Evolutionary conservation across 1,284 basidiomycete species (phyloP).

Genomic region (Agroathelia rolfsii): DNA sequence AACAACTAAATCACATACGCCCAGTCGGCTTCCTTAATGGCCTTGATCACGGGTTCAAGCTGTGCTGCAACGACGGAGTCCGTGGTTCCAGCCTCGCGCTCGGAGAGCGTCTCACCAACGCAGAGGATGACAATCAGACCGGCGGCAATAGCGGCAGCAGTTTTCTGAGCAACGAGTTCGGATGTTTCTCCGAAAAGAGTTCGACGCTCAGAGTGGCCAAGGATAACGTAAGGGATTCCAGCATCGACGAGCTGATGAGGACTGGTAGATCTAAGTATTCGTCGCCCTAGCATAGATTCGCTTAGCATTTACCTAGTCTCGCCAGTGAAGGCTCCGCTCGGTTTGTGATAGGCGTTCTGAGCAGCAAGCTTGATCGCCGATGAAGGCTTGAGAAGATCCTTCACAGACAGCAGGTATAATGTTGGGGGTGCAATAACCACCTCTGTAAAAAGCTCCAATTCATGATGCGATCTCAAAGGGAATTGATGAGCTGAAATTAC

Average conservation of each 20-base stretch:
- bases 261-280: conserved; percentile 25
- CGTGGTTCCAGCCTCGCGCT: conserved; percentile 81
- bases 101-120: conserved; percentile 87
- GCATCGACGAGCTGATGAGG: conserved; percentile 81
- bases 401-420: conserved; percentile 70
- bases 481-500: conserved; percentile 30
- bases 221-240: conserved; percentile 84
- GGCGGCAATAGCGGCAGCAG: conserved; percentile 66
- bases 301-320: conserved; percentile 68
- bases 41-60: conserved; percentile 68
- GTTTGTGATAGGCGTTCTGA: conserved; percentile 86
- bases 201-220: conserved; percentile 97
- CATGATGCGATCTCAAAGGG: not conserved
- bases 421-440: conserved; percentile 89
- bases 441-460: conserved; percentile 42
- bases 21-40: conserved; percentile 68
- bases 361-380: conserved; percentile 73
- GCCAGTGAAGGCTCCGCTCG: conserved; percentile 89
- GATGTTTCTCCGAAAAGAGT: conserved; percentile 88
- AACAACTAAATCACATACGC: conserved; percentile 49
- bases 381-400: conserved; percentile 45
- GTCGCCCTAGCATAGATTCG: conserved; percentile 4
- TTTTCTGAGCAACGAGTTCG: conserved; percentile 80
- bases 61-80: conserved; percentile 76
- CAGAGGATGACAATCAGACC: conserved; percentile 88